Conservation (phyloP, 1,284 basidiomycete genomes). For the Apiotrichum gracile region DNA sequence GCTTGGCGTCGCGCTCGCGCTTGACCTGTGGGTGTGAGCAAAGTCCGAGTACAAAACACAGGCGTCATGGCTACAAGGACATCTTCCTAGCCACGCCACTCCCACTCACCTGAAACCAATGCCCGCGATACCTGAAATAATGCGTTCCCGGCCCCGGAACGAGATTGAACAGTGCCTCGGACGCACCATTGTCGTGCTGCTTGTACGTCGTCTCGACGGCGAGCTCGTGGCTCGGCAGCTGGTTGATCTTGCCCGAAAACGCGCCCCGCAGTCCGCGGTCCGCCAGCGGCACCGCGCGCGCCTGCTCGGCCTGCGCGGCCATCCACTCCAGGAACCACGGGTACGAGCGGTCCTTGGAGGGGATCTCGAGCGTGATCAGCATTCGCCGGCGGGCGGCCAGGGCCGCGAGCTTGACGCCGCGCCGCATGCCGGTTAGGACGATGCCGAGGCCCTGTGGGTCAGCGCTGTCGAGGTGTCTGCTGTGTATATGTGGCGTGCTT, state of each 20-base stretch:
- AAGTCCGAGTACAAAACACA: not conserved
- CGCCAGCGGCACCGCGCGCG: conserved; percentile 21
- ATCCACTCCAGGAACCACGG: conserved; percentile 99
- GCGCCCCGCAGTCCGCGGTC: conserved; percentile 19
- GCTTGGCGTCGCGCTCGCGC: conserved; percentile 83
- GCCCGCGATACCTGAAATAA: conserved; percentile 80
- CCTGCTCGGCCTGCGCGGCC: conserved; percentile 50
- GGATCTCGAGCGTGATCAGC: conserved; percentile 92
- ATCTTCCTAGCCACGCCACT: not conserved
- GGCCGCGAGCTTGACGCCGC: conserved; percentile 63
- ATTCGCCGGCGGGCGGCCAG: conserved; percentile 77
- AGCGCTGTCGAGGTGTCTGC: not conserved
- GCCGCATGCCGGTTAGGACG: conserved; percentile 66
- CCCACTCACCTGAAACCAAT: conserved; percentile 77
- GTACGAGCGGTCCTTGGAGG: conserved; percentile 90
- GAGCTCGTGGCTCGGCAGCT: conserved; percentile 78
- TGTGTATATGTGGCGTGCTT: too few relatives aligned
- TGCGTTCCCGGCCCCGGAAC: conserved; percentile 95
- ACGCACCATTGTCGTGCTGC: conserved; percentile 81
- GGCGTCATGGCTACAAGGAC: too few relatives aligned
- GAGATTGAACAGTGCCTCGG: conserved; percentile 79
- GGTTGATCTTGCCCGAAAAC: conserved; percentile 46
- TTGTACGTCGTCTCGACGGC: conserved; percentile 89
- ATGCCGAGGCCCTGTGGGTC: conserved; percentile 71
- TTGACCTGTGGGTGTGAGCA: conserved; percentile 59